A percentile compares a stretch with the other conserved stretches of the same genome.
Evolutionary conservation across 768 basidiomycete genomes (phyloP).

Genomic region (Exsudoporus frostii): DNA sequence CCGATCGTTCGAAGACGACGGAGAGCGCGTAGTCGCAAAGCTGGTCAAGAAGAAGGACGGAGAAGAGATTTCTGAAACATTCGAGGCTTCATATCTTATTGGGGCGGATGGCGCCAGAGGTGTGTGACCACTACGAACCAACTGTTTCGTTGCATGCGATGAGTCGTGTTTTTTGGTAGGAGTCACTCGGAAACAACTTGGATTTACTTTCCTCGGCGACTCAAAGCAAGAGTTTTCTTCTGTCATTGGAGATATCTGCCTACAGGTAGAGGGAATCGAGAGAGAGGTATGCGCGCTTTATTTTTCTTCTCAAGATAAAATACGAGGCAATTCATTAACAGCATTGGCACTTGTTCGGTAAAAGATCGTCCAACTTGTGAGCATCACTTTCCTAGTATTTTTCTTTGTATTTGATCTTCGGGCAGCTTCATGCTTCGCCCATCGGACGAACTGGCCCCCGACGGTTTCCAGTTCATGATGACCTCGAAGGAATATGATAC

Average conservation of each 20-base stretch:
- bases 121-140: neutral
- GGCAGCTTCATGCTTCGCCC: conserved; percentile 8
- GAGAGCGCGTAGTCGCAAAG: conserved; percentile 36
- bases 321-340: neutral
- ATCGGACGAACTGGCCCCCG: conserved; percentile 15
- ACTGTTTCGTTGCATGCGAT: neutral
- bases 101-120: conserved; percentile 41
- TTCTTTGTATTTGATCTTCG: neutral
- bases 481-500: conserved; percentile 6
- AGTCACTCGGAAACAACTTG: conserved; percentile 37
- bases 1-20: conserved; percentile 38
- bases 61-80: conserved; percentile 24
- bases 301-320: neutral
- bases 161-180: conserved; percentile 18
- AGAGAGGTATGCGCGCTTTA: conserved; percentile 21
- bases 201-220: conserved; percentile 41
- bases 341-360: conserved; percentile 25
- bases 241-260: conserved; percentile 37
- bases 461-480: conserved; percentile 19
- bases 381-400: neutral
- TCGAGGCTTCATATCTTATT: conserved; percentile 34
- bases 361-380: conserved; percentile 1
- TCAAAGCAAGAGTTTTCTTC: conserved; percentile 27
- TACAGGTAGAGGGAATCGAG: conserved; percentile 29
- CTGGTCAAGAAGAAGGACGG: conserved; percentile 28